Evolutionary conservation across 495 filamentous ascomycete genomes (phyloP).

Genomic region (Penicillium cinerascens): DNA sequence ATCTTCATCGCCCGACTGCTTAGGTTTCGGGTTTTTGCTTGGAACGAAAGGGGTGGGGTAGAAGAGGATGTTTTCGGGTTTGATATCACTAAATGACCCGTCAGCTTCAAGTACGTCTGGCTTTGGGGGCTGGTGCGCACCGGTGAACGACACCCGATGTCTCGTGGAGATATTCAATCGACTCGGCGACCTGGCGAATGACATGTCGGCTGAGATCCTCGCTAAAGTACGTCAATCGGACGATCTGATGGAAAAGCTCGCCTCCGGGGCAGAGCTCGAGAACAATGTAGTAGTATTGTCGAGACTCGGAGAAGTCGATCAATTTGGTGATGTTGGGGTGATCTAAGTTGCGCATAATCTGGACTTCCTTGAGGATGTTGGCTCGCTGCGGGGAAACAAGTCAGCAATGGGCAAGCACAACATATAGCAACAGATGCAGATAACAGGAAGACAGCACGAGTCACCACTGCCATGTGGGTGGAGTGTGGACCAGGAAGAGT

Average conservation of each 20-base stretch:
- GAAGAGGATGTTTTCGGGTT: slow-evolving; percentile 96
- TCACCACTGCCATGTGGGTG: slow-evolving; percentile 12
- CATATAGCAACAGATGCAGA: not conserved
- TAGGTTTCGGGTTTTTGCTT: slow-evolving; percentile 72
- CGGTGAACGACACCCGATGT: slow-evolving; percentile 93
- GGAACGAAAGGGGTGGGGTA: slow-evolving; percentile 79
- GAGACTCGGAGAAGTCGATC: slow-evolving; percentile 88
- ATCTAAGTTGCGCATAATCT: slow-evolving; percentile 95
- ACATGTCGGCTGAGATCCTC: slow-evolving; percentile 93
- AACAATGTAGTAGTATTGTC: slow-evolving; percentile 95
- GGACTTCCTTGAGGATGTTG: slow-evolving; percentile 97
- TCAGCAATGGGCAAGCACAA: slow-evolving; percentile 1
- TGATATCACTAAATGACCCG: slow-evolving; percentile 73
- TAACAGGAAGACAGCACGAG: slow-evolving; percentile 5
- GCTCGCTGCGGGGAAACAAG: slow-evolving; percentile 60
- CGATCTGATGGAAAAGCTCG: slow-evolving; percentile 98
- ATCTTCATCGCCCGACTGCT: slow-evolving; percentile 84
- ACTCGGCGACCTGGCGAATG: slow-evolving; percentile 88
- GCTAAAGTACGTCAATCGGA: slow-evolving; percentile 96
- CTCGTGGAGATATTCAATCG: slow-evolving; percentile 91
- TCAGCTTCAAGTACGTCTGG: slow-evolving; percentile 5
- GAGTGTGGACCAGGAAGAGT: slow-evolving; percentile 27
- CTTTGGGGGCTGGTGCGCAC: slow-evolving; percentile 53
- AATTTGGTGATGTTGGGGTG: slow-evolving; percentile 94
- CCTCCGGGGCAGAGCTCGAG: slow-evolving; percentile 93